Conservation (phyloP, 192 early-diverging fungal species). For the Backusella tarrabulga region DNA sequence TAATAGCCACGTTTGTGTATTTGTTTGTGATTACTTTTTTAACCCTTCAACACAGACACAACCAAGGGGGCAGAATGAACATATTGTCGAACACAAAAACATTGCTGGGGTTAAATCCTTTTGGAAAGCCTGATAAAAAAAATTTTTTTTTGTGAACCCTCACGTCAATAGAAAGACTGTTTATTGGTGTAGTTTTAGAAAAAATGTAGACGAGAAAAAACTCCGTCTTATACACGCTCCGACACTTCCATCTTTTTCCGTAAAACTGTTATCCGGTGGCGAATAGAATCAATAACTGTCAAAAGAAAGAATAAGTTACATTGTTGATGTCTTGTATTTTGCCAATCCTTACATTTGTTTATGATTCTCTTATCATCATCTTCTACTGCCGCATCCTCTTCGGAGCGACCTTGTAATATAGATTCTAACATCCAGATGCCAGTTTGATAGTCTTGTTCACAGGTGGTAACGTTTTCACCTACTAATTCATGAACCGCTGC, state of each 20-base stretch:
- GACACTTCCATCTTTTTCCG: constrained; percentile 24
- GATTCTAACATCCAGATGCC: constrained; percentile 77
- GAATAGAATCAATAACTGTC: constrained; percentile 36
- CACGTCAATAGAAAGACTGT: neutral
- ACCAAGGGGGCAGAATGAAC: neutral
- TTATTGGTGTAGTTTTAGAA: neutral
- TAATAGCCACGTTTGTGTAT: constrained; percentile 4
- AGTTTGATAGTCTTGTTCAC: constrained; percentile 73
- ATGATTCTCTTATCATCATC: constrained; percentile 53
- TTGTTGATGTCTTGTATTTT: neutral
- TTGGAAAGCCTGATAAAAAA: neutral
- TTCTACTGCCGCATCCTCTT: constrained; percentile 46
- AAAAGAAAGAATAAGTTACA: neutral
- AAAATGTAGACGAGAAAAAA: neutral
- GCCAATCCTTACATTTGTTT: constrained; percentile 44
- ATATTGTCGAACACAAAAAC: neutral
- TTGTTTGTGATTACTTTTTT: neutral
- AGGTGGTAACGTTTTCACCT: constrained; percentile 60
- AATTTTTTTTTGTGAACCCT: neutral
- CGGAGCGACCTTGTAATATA: constrained; percentile 54
- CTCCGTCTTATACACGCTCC: neutral
- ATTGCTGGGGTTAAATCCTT: neutral
- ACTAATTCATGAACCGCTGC: constrained; percentile 65
- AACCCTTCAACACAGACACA: neutral
- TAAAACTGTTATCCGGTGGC: constrained; percentile 24